Evolutionary conservation across 129 eudicot genomes (phyloP).

Genomic region (Helichrysum umbraculigerum): DNA sequence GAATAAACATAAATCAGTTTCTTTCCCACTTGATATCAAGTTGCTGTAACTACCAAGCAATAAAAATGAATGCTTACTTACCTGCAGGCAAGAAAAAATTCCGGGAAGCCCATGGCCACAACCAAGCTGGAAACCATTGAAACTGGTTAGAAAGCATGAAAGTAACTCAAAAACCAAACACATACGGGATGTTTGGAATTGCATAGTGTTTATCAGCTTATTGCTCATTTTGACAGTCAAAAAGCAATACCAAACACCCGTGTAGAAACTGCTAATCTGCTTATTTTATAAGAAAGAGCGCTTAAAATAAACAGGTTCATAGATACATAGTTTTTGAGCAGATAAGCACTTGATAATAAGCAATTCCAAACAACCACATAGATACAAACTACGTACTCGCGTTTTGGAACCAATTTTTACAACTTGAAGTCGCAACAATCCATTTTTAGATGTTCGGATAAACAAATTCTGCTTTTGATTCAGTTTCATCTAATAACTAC

Average conservation of each 20-base stretch:
- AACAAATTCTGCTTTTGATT: background rate
- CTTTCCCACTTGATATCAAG: constrained; percentile 4
- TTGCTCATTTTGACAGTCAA: too few relatives aligned
- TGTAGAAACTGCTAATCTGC: too few relatives aligned
- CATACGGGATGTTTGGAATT: too few relatives aligned
- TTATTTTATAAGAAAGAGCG: too few relatives aligned
- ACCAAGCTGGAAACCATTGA: constrained; percentile 64
- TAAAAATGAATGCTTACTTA: constrained; percentile 18
- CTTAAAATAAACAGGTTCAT: too few relatives aligned
- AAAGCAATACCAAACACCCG: background rate
- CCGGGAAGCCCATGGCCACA: constrained; percentile 99
- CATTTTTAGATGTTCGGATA: background rate
- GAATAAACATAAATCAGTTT: background rate
- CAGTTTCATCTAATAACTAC: too few relatives aligned
- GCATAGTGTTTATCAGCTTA: too few relatives aligned
- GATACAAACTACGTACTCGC: background rate
- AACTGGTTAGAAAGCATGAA: constrained; percentile 21
- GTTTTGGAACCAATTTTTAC: background rate
- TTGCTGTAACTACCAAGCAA: background rate
- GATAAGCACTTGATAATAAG: too few relatives aligned
- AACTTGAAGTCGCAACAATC: background rate
- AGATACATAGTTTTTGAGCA: too few relatives aligned
- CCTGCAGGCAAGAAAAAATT: constrained; percentile 74
- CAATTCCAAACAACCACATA: background rate
- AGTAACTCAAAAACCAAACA: background rate